Base-by-base conservation (phyloP, 1,284 basidiomycete genomes). In the Lentinus polychrous region DNA sequence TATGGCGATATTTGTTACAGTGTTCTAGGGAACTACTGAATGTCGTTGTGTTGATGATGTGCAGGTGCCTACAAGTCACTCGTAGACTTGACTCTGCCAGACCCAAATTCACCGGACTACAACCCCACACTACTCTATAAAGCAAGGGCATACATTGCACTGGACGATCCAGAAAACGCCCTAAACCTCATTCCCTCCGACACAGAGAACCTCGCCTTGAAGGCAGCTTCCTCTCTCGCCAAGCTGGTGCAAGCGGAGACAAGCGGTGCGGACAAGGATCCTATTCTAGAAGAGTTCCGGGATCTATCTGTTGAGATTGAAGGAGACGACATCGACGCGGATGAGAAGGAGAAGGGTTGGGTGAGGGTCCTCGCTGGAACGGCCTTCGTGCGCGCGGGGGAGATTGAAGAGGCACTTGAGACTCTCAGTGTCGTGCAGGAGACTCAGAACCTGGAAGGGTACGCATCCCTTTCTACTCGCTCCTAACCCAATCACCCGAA, bases 321-420 rank as follows among this genome's bases (percentile, higher is more conserved):
- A 57, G 81, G 84, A 34, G 86, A 87, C 22, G 87, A 84, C 55
- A 73, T 68, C 8, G 81, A 84, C 39, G 76, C 75, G 5, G 77
- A 70, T 14, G 75, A 79, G 24, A 73, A 72, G 51, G 84, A 84
- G 54, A 85, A 81, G 61, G 82, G 81, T 27, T 65, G 81, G 23
- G 90, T 94, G 1, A 74, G 82, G 47, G 86, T 88, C 14, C 67
- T 91, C 2, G 88, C 91, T 14, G 91, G 84, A 5, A 91, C 86
- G 2, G 87, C 91, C 0, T 95, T 94, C 65, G 76, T 84, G 14
- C 71, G 80, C 17, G 88, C 87, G 18, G 86, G 85, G 3, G 93
- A 96, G 68, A 67, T 86, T 14, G 92, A 95, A 66, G 94, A 96
- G 68, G 92, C 91, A 0, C 71, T 96, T 23, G 91, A 94, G 63